Evolutionary conservation across 495 filamentous ascomycete genomes (phyloP).

Genomic region (Podospora australis): DNA sequence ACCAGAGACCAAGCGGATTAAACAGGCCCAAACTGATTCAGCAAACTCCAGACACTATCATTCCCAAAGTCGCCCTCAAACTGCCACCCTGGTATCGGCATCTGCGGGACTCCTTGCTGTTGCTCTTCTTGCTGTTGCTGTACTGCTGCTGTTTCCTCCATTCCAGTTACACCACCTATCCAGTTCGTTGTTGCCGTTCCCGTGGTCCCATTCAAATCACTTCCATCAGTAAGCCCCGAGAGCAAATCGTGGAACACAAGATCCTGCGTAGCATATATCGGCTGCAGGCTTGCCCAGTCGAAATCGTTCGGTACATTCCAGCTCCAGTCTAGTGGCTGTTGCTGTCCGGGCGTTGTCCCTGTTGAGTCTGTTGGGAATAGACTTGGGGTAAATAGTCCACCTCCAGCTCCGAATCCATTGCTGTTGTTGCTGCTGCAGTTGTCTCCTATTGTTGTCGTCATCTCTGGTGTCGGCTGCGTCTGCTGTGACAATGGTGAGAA

Average conservation of each 20-base stretch:
- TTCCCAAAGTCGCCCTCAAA: slow-evolving; percentile 47
- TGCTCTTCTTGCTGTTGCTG: background rate
- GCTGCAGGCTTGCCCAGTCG: slow-evolving; percentile 42
- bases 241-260: slow-evolving; percentile 16
- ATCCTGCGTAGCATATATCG: slow-evolving; percentile 50
- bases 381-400: background rate
- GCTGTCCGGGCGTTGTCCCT: background rate
- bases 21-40: slow-evolving; percentile 37
- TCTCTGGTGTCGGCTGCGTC: too few species aligned
- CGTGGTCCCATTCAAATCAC: background rate
- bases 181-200: background rate
- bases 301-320: slow-evolving; percentile 31
- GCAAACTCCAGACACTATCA: slow-evolving; percentile 47
- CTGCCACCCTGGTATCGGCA: slow-evolving; percentile 8
- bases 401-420: background rate
- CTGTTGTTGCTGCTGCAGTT: background rate
- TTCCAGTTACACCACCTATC: background rate
- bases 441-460: too few species aligned
- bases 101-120: background rate
- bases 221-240: background rate
- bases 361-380: background rate
- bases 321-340: slow-evolving; percentile 7
- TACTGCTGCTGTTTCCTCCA: background rate
- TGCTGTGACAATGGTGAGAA: too few species aligned
- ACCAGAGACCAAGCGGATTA: too few species aligned